Evolutionary conservation across 345 rosid species (phyloP).

Genomic region (Lepidium didymum): DNA sequence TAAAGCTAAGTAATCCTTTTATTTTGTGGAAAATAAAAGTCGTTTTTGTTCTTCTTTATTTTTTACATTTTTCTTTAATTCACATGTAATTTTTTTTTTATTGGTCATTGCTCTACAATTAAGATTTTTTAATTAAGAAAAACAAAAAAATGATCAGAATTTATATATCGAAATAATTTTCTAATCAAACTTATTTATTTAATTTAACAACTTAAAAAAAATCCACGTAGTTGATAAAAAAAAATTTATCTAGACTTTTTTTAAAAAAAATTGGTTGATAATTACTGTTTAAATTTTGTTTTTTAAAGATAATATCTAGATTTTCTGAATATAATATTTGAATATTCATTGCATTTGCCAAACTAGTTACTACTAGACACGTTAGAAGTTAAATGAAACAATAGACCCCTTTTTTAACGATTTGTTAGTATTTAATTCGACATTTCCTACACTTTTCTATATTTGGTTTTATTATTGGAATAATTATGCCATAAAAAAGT

Average conservation of each 20-base stretch:
- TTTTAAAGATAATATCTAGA: neutral
- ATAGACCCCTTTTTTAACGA: neutral
- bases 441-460: neutral
- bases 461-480: neutral
- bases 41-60: neutral
- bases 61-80: neutral
- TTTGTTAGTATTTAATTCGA: neutral
- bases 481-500: neutral
- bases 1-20: slow-evolving; percentile 1
- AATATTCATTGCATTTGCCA: slow-evolving; percentile 2
- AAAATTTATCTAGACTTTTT: neutral
- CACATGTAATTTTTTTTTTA: neutral
- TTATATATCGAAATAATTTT: neutral
- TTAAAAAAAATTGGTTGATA: neutral
- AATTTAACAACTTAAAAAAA: neutral
- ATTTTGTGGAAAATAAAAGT: neutral
- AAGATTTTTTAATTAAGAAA: neutral
- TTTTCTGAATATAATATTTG: too few relatives aligned
- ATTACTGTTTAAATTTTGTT: neutral
- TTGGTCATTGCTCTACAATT: neutral
- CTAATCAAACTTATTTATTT: neutral
- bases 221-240: neutral
- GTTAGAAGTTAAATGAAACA: neutral
- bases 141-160: neutral
- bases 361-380: slow-evolving; percentile 6